Conservation (phyloP, 805 yeast species). For the Zygoascus tannicola region DNA sequence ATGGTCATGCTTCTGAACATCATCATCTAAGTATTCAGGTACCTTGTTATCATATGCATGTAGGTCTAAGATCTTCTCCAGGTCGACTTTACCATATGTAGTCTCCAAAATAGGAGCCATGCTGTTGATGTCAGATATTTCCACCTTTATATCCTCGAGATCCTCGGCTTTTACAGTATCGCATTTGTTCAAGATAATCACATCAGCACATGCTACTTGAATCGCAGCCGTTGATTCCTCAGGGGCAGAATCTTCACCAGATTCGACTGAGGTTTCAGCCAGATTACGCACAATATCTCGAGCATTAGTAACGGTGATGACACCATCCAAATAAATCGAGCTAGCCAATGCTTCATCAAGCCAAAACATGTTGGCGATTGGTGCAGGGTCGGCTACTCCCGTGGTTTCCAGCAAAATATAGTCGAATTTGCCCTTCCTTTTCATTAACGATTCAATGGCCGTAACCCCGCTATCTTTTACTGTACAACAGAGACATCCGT, state of each 20-base stretch:
- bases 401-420: conserved; percentile 90
- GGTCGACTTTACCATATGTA: conserved; percentile 62
- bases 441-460: conserved; percentile 83
- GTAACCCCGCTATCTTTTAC: conserved; percentile 91
- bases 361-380: conserved; percentile 97
- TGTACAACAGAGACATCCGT: conserved; percentile 94
- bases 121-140: conserved; percentile 50
- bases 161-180: conserved; percentile 38
- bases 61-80: conserved; percentile 59
- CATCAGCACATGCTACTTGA: conserved; percentile 87
- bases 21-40: conserved; percentile 8
- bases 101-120: conserved; percentile 61
- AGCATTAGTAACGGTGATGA: conserved; percentile 74
- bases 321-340: conserved; percentile 82
- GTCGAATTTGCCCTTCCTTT: conserved; percentile 65
- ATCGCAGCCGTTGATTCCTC: conserved; percentile 68
- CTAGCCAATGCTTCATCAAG: conserved; percentile 81
- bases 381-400: conserved; percentile 96
- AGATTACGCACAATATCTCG: conserved; percentile 52
- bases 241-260: conserved; percentile 18
- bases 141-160: conserved; percentile 28
- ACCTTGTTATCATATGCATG: conserved; percentile 56
- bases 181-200: conserved; percentile 65
- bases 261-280: conserved; percentile 44
- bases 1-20: conserved; percentile 9